A percentile compares a stretch with the other conserved stretches of the same genome.
These are phyloP conservation scores for Sugiyamaella marilandica DNA, from an alignment of 805 yeast genomes.

Conservation along the genomic window DNA sequence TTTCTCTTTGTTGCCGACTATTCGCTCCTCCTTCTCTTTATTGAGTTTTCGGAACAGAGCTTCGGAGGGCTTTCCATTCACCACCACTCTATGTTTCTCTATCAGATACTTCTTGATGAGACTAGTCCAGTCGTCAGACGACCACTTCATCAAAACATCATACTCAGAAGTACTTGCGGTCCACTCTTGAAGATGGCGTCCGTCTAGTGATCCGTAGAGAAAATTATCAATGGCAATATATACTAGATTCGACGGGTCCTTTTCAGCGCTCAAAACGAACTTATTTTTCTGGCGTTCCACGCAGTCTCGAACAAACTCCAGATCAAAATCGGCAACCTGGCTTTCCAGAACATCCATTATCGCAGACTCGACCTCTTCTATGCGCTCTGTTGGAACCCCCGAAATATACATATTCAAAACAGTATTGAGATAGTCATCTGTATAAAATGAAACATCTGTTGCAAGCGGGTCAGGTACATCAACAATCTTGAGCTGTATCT, in stretches of 20 bases:
- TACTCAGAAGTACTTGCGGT: constrained; percentile 55
- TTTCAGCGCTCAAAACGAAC: constrained; percentile 38
- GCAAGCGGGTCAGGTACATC: constrained; percentile 82
- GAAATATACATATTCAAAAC: constrained; percentile 51
- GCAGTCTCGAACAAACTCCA: constrained; percentile 61
- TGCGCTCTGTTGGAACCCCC: constrained; percentile 70
- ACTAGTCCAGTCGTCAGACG: constrained; percentile 59
- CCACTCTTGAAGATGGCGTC: constrained; percentile 53
- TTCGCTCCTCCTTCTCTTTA: constrained; percentile 44
- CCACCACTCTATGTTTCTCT: constrained; percentile 56
- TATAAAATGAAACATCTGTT: constrained; percentile 59
- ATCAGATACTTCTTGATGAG: constrained; percentile 51
- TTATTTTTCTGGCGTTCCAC: constrained; percentile 61
- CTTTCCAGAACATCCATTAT: constrained; percentile 53
- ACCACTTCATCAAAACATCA: constrained; percentile 57
- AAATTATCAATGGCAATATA: constrained; percentile 72
- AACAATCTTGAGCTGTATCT: constrained; percentile 64
- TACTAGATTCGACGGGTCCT: constrained; percentile 55
- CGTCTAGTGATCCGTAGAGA: constrained; percentile 66
- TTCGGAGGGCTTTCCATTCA: constrained; percentile 69
- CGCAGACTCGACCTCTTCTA: constrained; percentile 48
- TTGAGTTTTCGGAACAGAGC: constrained; percentile 51
- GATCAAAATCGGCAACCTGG: constrained; percentile 49
- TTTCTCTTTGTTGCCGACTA: constrained; percentile 45
- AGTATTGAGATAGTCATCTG: constrained; percentile 67